Evolutionary conservation across 306 rosid species (phyloP), one percentile per base, ranked within the genome.

Genomic region (Casuarina equisetifolia): DNA sequence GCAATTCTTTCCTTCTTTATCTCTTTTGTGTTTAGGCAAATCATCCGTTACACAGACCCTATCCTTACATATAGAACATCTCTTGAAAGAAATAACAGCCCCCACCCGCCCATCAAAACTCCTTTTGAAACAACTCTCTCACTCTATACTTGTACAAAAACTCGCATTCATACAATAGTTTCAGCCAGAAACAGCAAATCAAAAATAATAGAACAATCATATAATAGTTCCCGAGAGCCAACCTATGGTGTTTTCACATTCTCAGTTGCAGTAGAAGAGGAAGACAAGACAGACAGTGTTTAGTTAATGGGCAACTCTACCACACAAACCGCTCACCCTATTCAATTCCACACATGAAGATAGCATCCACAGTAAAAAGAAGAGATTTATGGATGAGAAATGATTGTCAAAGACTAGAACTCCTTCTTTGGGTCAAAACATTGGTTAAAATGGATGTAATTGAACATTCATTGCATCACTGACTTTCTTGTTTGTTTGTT

Each of bases 1-100:
- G 35, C 44, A 36, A 62, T 44, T 62, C 9, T 62, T 62, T 62
- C 63, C 63, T 57, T 57, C 69, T 62, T 13, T 36, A 62, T 62
- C 10, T 62, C 44, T 35, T 3, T 62, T 13, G 69, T 35, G 16
- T 13, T 2, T 4, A 36, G 44, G n/a, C 17, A 36, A 38, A 62
- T 62, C 13, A 62, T 62, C 40, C 4, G 42, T 35, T 62, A 62
- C 17, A n/a, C 10, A 11, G 69, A 36, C 43, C 69, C 69, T 62
- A 36, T 62, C 45, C 69, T 62, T 36, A 13, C 69, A 62, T 62
- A 4, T 62, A 38, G 36, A 62, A 62, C 0, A 0, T 0, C 36
- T 62, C 32, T 12, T 36, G 35, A 62, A 62, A 38, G 12, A 54
- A 62, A 62, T 35, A 62, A 13, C 9, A 2, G 10, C 19, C 7